phyloP scores from a whole-genome alignment of 805 yeast species.

The Candida ficus region DNA sequence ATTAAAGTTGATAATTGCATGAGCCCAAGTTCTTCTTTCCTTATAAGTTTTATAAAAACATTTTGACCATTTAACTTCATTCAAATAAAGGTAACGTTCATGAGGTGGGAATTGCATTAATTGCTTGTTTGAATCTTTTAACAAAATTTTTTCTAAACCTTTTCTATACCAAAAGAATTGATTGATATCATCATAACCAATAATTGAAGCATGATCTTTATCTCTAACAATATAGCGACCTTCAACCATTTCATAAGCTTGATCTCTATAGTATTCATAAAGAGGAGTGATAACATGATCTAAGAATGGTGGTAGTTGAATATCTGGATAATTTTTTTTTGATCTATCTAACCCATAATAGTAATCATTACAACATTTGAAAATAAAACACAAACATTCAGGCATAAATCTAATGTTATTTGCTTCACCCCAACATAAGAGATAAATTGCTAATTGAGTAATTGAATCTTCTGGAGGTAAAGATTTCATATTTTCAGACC shows the following conservation, averaged over 20 bases:
- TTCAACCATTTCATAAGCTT: slow-evolving; percentile 40
- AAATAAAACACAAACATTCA: slow-evolving; percentile 80
- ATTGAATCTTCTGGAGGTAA: slow-evolving; percentile 50
- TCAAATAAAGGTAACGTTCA: slow-evolving; percentile 51
- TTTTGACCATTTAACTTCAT: slow-evolving; percentile 57
- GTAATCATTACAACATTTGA: slow-evolving; percentile 72
- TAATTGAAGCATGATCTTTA: slow-evolving; percentile 59
- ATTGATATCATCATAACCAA: slow-evolving; percentile 89
- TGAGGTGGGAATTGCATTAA: slow-evolving; percentile 35
- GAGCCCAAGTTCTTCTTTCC: slow-evolving; percentile 76
- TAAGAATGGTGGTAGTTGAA: slow-evolving; percentile 39
- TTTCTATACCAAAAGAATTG: slow-evolving; percentile 81
- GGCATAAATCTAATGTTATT: slow-evolving; percentile 85
- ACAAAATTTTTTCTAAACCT: slow-evolving; percentile 54
- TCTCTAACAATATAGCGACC: slow-evolving; percentile 44
- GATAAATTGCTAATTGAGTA: slow-evolving; percentile 61
- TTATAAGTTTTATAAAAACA: slow-evolving; percentile 70
- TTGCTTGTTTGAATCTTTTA: slow-evolving; percentile 34
- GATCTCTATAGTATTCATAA: slow-evolving; percentile 54
- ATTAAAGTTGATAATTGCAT: slow-evolving; percentile 66
- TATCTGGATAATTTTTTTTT: slow-evolving; percentile 26
- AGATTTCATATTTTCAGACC: slow-evolving; percentile 47
- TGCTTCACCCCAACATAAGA: slow-evolving; percentile 88
- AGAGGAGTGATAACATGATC: slow-evolving; percentile 73
- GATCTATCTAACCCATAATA: slow-evolving; percentile 43